Base-by-base conservation (phyloP, 2,329 filamentous ascomycete species). In the Colletotrichum godetiae region DNA sequence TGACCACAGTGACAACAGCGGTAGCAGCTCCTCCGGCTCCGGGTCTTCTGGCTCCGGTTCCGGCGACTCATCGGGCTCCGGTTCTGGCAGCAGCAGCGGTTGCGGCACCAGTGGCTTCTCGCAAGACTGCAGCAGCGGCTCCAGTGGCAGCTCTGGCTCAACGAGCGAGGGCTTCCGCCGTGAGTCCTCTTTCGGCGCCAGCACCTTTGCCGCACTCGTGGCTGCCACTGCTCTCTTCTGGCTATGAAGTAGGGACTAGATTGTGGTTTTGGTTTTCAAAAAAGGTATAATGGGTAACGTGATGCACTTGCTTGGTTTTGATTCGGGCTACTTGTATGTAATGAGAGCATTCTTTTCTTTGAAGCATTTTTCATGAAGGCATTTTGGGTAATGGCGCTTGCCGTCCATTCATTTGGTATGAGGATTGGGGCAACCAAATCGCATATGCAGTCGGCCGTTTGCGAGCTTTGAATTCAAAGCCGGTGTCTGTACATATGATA, bases 91-190 rank as follows among this genome's bases (percentile, higher is more conserved):
- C 59, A 76, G 76, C 62, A 79, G 78, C 15, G 71, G 76, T 71
- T 88, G 86, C 75, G 76, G 80, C 12, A 75, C 79, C 8, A 80
- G 75, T 37, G 80, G 80, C 60, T 88, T 88, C 76, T 80, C 81
- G 68, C 84, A 87, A 76, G 76, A 80, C 70, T 86, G 77, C 74
- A 73, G 62, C 60, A 78, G 77, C 11, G 58, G 65, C 57, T 42
- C 37, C 37, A 75, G 71, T 42, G 68, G 73, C 68, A 65, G 59
- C 33, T 58, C 60, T 5, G 42, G 56, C 19, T 65, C 64, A 6
- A 29, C 68, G 59, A 79, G 76, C 59, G 76, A 78, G n/a, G 78
- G 24, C 73, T 79, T 63, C 66, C 71, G 73, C 61, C 75, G 76
- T 24, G 78, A 81, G 64, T 74, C 78, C 59, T 76, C 78, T 31